These are phyloP conservation scores for Ustilago bromivora DNA, from an alignment of 1,284 basidiomycete genomes.

Conservation along the genomic window DNA sequence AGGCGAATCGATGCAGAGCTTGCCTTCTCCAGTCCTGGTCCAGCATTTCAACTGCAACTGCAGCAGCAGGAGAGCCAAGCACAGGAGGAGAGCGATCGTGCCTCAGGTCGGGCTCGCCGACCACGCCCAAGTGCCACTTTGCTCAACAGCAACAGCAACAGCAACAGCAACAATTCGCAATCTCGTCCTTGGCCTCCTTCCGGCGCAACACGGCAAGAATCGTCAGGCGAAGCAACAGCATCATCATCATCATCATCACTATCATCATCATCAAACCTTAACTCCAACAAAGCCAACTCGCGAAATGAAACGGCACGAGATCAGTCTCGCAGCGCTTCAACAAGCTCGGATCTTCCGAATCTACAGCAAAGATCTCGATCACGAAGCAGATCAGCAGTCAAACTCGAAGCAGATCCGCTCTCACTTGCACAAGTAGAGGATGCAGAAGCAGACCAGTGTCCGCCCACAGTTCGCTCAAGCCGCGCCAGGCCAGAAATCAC, in stretches of 20 bases:
- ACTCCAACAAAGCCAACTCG: constrained; percentile 13
- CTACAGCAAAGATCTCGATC: constrained; percentile 25
- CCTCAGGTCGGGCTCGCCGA: constrained; percentile 24
- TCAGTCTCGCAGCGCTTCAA: constrained; percentile 10
- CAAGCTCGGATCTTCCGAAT: constrained; percentile 12
- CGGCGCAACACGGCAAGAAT: constrained; percentile 12
- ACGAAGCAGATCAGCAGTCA: constrained; percentile 31
- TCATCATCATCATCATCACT: not conserved
- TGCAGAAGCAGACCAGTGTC: constrained; percentile 4
- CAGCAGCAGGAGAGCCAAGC: constrained; percentile 15
- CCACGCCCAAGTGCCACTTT: constrained; percentile 31
- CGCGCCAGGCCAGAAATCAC: constrained; percentile 36
- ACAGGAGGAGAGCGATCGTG: constrained; percentile 15
- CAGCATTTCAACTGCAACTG: constrained; percentile 51
- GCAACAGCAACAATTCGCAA: constrained; percentile 12
- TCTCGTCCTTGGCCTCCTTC: constrained; percentile 13
- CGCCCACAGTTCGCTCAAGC: not conserved
- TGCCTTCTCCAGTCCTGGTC: constrained; percentile 64
- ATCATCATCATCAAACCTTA: constrained; percentile 4
- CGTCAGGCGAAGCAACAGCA: not conserved
- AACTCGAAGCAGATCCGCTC: constrained; percentile 10
- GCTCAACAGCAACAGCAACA: constrained; percentile 1
- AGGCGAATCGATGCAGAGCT: constrained; percentile 60
- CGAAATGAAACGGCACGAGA: constrained; percentile 19
- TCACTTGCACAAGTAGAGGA: constrained; percentile 4